phyloP scores from a whole-genome alignment of 805 yeast genomes.

The Candida rishiriensis region DNA sequence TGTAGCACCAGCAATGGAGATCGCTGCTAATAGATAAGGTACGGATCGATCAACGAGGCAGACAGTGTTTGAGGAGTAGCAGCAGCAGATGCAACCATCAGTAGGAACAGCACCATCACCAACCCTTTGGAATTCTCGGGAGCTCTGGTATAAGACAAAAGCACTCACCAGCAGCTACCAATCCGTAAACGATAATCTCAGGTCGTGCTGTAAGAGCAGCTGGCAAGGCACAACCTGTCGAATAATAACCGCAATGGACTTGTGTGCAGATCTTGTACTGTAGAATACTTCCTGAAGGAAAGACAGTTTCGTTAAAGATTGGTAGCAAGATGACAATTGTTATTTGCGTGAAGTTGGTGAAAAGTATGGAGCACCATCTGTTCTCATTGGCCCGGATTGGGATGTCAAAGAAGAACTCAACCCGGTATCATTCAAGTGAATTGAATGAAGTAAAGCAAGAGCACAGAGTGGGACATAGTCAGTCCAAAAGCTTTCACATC shows the following conservation, averaged over 20 bases:
- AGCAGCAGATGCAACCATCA: constrained; percentile 42
- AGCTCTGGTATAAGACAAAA: constrained; percentile 50
- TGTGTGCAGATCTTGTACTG: constrained; percentile 44
- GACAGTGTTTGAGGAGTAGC: constrained; percentile 41
- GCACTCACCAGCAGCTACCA: constrained; percentile 49
- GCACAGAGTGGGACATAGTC: constrained; percentile 40
- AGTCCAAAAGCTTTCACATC: constrained; percentile 43
- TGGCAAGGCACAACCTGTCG: constrained; percentile 32
- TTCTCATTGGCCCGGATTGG: constrained; percentile 50
- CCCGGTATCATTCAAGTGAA: constrained; percentile 43
- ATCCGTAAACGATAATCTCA: constrained; percentile 28
- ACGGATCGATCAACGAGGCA: constrained; percentile 37
- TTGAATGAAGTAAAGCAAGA: constrained; percentile 39
- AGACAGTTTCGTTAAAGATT: constrained; percentile 42
- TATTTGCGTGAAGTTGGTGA: constrained; percentile 50
- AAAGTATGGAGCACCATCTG: constrained; percentile 52
- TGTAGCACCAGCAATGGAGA: constrained; percentile 34
- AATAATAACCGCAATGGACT: constrained; percentile 47
- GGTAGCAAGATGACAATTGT: constrained; percentile 51
- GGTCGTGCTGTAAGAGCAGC: constrained; percentile 33
- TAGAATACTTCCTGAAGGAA: constrained; percentile 47
- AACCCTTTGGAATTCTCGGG: constrained; percentile 50
- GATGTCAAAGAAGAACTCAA: constrained; percentile 44
- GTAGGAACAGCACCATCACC: constrained; percentile 40
- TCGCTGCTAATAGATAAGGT: constrained; percentile 38